Base-by-base conservation (phyloP, 2,329 filamentous ascomycete species). In the Pyrenochaeta sp. region DNA sequence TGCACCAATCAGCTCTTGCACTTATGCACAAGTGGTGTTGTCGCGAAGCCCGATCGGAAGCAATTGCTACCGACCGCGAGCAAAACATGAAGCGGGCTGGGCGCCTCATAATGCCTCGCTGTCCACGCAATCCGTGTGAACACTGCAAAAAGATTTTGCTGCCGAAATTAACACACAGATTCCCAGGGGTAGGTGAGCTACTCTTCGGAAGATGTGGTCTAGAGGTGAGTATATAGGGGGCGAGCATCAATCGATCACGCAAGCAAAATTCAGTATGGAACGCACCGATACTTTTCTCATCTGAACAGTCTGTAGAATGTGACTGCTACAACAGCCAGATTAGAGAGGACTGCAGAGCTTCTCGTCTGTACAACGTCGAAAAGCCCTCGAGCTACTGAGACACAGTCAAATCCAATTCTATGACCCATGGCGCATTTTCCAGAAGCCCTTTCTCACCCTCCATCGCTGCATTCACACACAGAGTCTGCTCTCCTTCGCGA, bases 391-490 rank as follows among this genome's bases (percentile, higher is more conserved):
- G 3, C 36, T 39, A 21, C 10, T 39, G 12, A 14, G 11, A 6
- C 14, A 45, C 49, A 14, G 45, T 42, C 32, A 72, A 45, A 62
- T 85, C 79, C 47, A 86, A 47, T 68, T 84, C 81, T 11, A 86
- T 76, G 31, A 85, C 47, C 80, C 82, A 85, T 1, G 83, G 82
- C 45, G 77, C 79, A 71, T 85, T 81, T 29, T 71, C 56, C 10
- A 82, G 75, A 23, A 71, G 54, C 63, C 83, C 82, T 7, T 65
- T 51, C 18, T 80, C 69, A 43, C 79, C 77, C 68, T 84, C 79
- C 39, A 85, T 80, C 53, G 82, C 80, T 2, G 83, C 83, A 73
- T 86, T 86, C 2, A 85, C 74, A 64, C 85, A 80, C 11, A 85
- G 49, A 2, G 83, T 85, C 66, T 85, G 80, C 47, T 56, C 82